Conservation (phyloP, 2,329 filamentous ascomycete species). For the Diaporthe nobilis region DNA sequence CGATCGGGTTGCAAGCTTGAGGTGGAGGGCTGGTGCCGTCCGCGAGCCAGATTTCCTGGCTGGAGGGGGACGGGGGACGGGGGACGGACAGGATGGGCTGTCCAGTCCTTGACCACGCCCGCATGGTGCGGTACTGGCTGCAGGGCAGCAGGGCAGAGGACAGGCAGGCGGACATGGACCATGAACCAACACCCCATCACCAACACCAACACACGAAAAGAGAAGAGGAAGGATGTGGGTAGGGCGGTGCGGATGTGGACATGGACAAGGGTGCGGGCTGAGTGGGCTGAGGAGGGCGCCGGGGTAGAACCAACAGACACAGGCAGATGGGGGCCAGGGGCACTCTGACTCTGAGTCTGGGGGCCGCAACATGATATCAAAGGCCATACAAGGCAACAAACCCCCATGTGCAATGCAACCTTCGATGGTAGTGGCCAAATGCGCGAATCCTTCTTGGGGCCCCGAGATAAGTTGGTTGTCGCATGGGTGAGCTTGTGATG, state of each 20-base stretch:
- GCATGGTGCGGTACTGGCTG: slow-evolving; percentile 26
- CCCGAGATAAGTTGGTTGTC: not conserved
- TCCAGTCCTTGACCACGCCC: slow-evolving; percentile 33
- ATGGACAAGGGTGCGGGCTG: slow-evolving; percentile 31
- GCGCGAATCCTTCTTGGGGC: slow-evolving; percentile 3
- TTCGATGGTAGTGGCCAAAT: slow-evolving; percentile 12
- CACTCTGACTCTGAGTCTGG: slow-evolving; percentile 18
- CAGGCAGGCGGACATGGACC: slow-evolving; percentile 4
- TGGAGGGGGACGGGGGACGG: not conserved
- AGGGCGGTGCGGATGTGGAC: slow-evolving; percentile 27
- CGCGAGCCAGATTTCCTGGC: slow-evolving; percentile 18
- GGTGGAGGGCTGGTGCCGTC: slow-evolving; percentile 9
- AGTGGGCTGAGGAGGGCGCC: slow-evolving; percentile 33
- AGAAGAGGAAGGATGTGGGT: slow-evolving; percentile 20
- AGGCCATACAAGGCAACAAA: not conserved
- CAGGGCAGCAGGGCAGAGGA: slow-evolving; percentile 13
- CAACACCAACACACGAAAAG: slow-evolving; percentile 24
- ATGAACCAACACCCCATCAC: slow-evolving; percentile 31
- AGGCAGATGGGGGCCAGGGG: slow-evolving; percentile 21
- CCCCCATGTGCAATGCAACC: slow-evolving; percentile 17
- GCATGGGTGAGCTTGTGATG: not conserved
- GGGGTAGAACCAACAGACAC: slow-evolving; percentile 32
- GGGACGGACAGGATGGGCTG: slow-evolving; percentile 19
- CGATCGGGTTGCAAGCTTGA: slow-evolving; percentile 19
- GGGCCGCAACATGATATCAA: slow-evolving; percentile 26